phyloP scores from a whole-genome alignment of 75 land plant species.

The Selaginella tamariscina region DNA sequence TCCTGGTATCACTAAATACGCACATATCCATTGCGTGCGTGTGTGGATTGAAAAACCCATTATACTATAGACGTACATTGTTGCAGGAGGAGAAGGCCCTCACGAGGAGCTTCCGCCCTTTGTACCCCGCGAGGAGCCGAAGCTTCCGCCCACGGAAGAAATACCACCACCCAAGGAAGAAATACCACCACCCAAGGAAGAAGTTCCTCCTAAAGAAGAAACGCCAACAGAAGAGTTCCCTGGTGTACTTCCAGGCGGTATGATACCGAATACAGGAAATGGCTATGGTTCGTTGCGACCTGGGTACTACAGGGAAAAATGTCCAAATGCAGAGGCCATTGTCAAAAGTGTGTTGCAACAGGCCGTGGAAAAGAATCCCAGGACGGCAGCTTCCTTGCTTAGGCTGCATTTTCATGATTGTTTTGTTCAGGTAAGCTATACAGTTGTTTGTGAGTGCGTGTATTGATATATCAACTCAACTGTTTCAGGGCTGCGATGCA shows the following conservation, averaged over 20 bases:
- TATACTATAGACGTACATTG: too few species aligned
- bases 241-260: not conserved
- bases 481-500: constrained; percentile 23
- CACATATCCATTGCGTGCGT: too few species aligned
- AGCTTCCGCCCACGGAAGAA: not conserved
- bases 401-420: constrained; percentile 28
- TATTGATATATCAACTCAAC: not conserved
- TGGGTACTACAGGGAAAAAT: constrained; percentile 13
- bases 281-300: constrained; percentile 10
- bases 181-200: not conserved
- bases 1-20: too few species aligned
- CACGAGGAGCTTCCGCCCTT: too few species aligned
- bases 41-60: too few species aligned
- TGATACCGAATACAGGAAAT: not conserved
- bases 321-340: constrained; percentile 16
- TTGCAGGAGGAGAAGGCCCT: too few species aligned
- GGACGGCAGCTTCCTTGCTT: constrained; percentile 19
- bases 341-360: constrained; percentile 10
- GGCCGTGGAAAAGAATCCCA: constrained; percentile 14
- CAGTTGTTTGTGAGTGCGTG: not conserved
- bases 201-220: too few species aligned
- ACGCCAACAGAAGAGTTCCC: too few species aligned
- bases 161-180: not conserved
- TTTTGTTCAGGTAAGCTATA: constrained; percentile 18
- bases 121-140: not conserved